Evolutionary conservation across 129 eudicot species (phyloP), one percentile per base, ranked within the genome.

Genomic region (Erigeron canadensis): DNA sequence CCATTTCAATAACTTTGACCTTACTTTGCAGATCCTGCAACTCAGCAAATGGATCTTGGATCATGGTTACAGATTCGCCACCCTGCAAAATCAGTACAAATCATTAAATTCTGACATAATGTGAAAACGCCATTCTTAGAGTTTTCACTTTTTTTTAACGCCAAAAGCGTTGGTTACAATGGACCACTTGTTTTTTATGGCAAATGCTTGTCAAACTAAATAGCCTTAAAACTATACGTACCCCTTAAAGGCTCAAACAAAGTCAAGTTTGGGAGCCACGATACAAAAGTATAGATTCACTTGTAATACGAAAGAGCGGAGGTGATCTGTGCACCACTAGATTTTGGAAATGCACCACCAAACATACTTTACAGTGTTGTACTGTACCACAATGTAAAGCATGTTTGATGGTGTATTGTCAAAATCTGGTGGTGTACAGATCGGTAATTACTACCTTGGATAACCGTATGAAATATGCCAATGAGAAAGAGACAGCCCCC

Each of bases 21-120:
- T 89, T 86, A 54, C 69, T 59, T 76, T 77, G 85, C 17, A 90
- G 75, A 77, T 83, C 84, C 69, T 76, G 81, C 75, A 95, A 68
- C 45, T 81, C 87, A 10, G 75, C 51, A 8, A 72, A 40, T 55
- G 77, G 65, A 68, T 80, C 88, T 44, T 70, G 67, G 37, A 56
- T 71, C 58, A 18, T 23, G 53, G 46, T 58, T 15, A 42, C 72
- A 63, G 75, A 75, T 79, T 68, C 67, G 43, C 47, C 76, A 65
- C 58, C 91, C 95, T 89, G 78, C 19, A 73, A 82, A 65, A 18
- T 34, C 38, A 37, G 73, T 21, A 44, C 34, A 8, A 17, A 65
- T 54, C 9, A 48, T 41, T 42, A 39, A 8, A 13, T 63, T 38
- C 16, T 38, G 28, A 63, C 50, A 63, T 8, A 40, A 6, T 19